Evolutionary conservation across 345 rosid species (phyloP), one percentile per base, ranked within the genome.

Genomic region (Boechera stricta): DNA sequence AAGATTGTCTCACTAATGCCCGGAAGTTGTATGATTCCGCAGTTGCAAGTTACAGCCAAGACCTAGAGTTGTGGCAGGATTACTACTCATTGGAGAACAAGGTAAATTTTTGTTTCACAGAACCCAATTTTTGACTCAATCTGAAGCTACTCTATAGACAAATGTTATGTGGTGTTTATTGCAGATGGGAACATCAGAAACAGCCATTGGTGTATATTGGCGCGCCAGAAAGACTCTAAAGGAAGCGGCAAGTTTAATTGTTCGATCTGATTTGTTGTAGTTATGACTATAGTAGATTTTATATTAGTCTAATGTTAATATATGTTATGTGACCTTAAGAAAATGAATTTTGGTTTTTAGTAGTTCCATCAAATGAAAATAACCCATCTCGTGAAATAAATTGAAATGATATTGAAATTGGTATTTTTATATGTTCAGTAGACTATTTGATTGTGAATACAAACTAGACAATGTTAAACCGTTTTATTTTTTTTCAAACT

Each of bases 21-120:
- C 77, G 91, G 81, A 90, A 86, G 84, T 60, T 94, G 42, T 94
- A 87, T 71, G 98, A 88, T 69, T 84, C 91, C 61, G 96, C 90
- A 52, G 85, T 90, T 59, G 69, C 90, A 53, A 82, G 81, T 54
- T 86, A 91, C 70, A 82, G 82, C 59, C 94, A 87, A 77, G 75
- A 86, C 44, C 52, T 78, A 59, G 74, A 82, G 73, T 78, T 94
- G 76, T 90, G 98, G 97, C 79, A 69, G 71, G 88, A 84, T 79
- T 90, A 87, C 83, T 67, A 87, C 78, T 67, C 90, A 28, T 69
- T 86, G 84, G 97, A 94, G 84, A 82, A 60, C 15, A 88, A 88
- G 96, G 98, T 91, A 58, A 58, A 2, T 24, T 21, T 21, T 51
- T 15, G 18, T 21, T 51, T 51, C 44, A 39, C 44, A 39, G 56